Conservation (phyloP, 305 asterid genomes). For the Fraxinus latifolia region DNA sequence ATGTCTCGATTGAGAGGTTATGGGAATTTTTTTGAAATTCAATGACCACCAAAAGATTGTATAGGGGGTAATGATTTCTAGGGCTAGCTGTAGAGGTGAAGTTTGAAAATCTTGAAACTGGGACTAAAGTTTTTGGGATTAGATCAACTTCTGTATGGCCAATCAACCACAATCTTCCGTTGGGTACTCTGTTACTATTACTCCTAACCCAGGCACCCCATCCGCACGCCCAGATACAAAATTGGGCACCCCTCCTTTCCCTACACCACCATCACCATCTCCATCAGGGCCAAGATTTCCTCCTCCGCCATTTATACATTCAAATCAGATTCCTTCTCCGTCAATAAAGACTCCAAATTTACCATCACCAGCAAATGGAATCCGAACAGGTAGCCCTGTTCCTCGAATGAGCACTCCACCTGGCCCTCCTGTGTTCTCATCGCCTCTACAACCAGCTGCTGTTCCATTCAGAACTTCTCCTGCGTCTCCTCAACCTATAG, state of each 20-base stretch:
- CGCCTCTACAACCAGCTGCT: slow-evolving; percentile 93
- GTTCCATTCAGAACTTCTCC: slow-evolving; percentile 96
- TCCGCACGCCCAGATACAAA: slow-evolving; percentile 28
- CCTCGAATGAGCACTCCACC: slow-evolving; percentile 91
- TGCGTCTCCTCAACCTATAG: slow-evolving; percentile 85
- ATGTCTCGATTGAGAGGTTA: not conserved
- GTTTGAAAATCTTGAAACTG: slow-evolving; percentile 12
- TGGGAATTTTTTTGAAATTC: not conserved
- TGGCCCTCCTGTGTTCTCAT: slow-evolving; percentile 91
- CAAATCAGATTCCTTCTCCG: slow-evolving; percentile 69
- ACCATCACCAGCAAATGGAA: slow-evolving; percentile 60
- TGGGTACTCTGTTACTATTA: slow-evolving; percentile 36
- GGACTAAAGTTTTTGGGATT: slow-evolving; percentile 14
- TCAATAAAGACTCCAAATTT: slow-evolving; percentile 61
- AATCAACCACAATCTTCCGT: slow-evolving; percentile 50
- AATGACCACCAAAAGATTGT: not conserved
- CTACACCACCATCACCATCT: slow-evolving; percentile 36
- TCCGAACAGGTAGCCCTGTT: slow-evolving; percentile 53
- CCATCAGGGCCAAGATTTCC: slow-evolving; percentile 54
- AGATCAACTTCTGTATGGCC: slow-evolving; percentile 40
- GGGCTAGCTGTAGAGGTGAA: not conserved
- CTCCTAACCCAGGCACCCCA: slow-evolving; percentile 41
- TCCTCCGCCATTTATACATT: slow-evolving; percentile 53
- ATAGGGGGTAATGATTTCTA: not conserved
- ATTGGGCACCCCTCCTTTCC: slow-evolving; percentile 46